These are phyloP conservation scores for Favolaschia claudopus DNA, from an alignment of 768 basidiomycete genomes.

Conservation along the genomic window DNA sequence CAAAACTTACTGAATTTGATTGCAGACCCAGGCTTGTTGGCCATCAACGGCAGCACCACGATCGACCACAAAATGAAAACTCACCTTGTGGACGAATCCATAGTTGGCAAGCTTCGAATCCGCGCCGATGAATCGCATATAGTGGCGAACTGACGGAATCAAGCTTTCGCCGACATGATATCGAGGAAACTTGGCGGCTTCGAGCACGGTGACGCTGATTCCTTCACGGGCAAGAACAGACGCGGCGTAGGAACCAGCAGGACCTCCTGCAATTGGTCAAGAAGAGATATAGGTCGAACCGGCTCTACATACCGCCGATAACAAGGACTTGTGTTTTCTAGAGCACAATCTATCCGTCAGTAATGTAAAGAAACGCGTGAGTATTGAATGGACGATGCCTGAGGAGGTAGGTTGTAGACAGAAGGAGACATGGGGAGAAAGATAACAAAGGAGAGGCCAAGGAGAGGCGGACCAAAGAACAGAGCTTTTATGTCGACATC, in stretches of 20 bases:
- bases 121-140: conserved; percentile 64
- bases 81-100: conserved; percentile 62
- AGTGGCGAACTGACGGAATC: conserved; percentile 67
- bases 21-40: conserved; percentile 61
- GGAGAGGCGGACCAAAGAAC: too few species aligned
- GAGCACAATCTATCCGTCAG: neutral
- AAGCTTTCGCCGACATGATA: conserved; percentile 69
- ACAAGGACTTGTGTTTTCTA: conserved; percentile 24
- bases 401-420: conserved; percentile 20
- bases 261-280: conserved; percentile 46
- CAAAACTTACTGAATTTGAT: conserved; percentile 56
- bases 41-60: conserved; percentile 9
- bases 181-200: conserved; percentile 62
- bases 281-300: neutral
- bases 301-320: conserved; percentile 15
- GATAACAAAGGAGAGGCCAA: too few species aligned
- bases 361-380: neutral
- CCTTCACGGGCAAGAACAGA: conserved; percentile 64
- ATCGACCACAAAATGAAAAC: neutral
- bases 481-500: too few species aligned
- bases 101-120: conserved; percentile 57
- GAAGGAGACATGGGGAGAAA: neutral
- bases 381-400: conserved; percentile 7
- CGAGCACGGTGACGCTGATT: conserved; percentile 59
- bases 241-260: conserved; percentile 65